These are phyloP conservation scores for Kluyveromyces sp. DNA, from an alignment of 1,139 yeast genomes.

Conservation along the genomic window DNA sequence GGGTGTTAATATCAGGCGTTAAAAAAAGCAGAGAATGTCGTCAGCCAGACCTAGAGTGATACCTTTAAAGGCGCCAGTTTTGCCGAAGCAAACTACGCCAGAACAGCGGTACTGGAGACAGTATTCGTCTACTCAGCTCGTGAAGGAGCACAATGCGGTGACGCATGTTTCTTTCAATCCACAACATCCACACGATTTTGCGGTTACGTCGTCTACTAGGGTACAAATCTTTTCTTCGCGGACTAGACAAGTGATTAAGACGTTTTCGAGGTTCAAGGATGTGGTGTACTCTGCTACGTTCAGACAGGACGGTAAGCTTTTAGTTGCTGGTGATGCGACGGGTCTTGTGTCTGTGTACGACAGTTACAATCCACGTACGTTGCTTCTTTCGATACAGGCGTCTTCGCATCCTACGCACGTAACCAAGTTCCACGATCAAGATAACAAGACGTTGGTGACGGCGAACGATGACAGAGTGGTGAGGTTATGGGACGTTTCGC, in stretches of 20 bases:
- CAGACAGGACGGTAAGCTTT: slow-evolving; percentile 66
- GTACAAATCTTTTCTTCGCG: slow-evolving; percentile 88
- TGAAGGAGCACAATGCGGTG: slow-evolving; percentile 89
- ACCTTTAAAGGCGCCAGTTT: slow-evolving; percentile 63
- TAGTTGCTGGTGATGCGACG: slow-evolving; percentile 89
- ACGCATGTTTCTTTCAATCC: slow-evolving; percentile 87
- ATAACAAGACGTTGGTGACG: slow-evolving; percentile 60
- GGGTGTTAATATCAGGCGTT: not conserved
- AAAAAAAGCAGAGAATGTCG: slow-evolving; percentile 50
- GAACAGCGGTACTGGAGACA: slow-evolving; percentile 95
- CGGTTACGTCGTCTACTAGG: slow-evolving; percentile 85
- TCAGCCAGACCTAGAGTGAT: slow-evolving; percentile 63
- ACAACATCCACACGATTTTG: slow-evolving; percentile 80
- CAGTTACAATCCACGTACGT: slow-evolving; percentile 67
- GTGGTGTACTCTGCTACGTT: slow-evolving; percentile 52
- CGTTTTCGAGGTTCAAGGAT: slow-evolving; percentile 86
- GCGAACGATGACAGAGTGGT: slow-evolving; percentile 90
- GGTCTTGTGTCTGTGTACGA: slow-evolving; percentile 80
- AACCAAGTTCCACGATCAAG: slow-evolving; percentile 72
- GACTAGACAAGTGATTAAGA: slow-evolving; percentile 83
- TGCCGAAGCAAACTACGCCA: slow-evolving; percentile 81
- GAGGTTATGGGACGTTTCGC: slow-evolving; percentile 82
- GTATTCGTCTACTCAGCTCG: slow-evolving; percentile 65
- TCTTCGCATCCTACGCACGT: slow-evolving; percentile 86
- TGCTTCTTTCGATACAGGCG: slow-evolving; percentile 73